Base-by-base conservation (phyloP, 2,329 filamentous ascomycete species). In the Didymella glomerata region DNA sequence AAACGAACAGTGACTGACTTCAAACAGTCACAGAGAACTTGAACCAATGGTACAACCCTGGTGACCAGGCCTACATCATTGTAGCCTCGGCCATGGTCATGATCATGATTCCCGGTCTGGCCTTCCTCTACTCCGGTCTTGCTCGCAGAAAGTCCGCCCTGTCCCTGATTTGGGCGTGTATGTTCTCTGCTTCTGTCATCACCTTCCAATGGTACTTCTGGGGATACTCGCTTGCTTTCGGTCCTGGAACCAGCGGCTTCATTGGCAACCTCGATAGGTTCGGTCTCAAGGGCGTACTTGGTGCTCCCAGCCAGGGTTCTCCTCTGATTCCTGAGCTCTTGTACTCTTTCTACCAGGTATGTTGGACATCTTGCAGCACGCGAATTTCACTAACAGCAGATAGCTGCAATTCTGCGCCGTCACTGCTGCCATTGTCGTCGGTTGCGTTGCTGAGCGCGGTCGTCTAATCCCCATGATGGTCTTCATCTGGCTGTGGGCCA, bases 161-260 rank as follows among this genome's bases (percentile, higher is more conserved):
- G 42, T 97, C 93, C 65, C 90, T 98, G 84, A 95, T 99, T 74
- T 98, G 93, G 92, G 93, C 94, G 14, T 93, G 90, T 81, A 96
- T 99, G 91, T 94, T 90, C 77, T 95, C 93, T 46, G 90, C 90
- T 76, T 93, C 91, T 47, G 88, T 98, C 75, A 85, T 97, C 77
- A 90, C 91, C 56, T 97, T 99, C 83, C 95, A 99, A 82, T 99
- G 95, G 95, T 98, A 97, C 75, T 97, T 99, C 79, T 98, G 95
- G 94, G 95, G 95, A 36, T 99, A 97, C 79, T 97, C 94, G 14
- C 84, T 99, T 62, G 93, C 94, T 51, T 97, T 98, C 80, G 95
- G 91, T 73, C 84, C 86, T 42, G 91, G 89, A 4, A 92, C 86
- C 67, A 97, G 91, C 80, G 90, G 91, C 52, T 98, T 91, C 81